Base-by-base conservation (phyloP, 179 eudicot species). In the Beta lomatogona region DNA sequence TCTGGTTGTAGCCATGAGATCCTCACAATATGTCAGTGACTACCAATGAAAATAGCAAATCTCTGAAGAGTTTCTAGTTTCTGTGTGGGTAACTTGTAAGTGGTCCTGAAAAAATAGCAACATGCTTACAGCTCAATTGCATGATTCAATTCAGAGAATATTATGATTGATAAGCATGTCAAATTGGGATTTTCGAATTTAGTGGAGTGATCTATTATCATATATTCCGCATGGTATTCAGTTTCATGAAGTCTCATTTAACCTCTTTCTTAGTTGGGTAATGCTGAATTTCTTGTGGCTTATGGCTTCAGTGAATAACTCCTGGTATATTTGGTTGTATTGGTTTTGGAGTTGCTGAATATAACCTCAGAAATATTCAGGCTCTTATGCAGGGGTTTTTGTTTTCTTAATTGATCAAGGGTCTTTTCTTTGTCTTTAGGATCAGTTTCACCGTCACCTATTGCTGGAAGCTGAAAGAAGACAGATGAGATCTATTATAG, bases 391-490 rank as follows among this genome's bases (percentile, higher is more conserved):
- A 21, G 73, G 41, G 52, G 67, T 28, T 63, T 21, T 25, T 82
- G 46, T 58, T 11, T 18, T 16, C 25, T 79, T 8, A 21, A 53
- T 57, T 58, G 44, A 54, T 54, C 58, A 54, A 21, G 55, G 28
- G 5, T 63, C 77, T 21, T 77, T 52, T 84, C 54, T 78, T 80
- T 82, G 79, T 36, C 70, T 82, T 72, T 87, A 95, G 99, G 99
- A 95, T 76, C 99, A 95, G 84, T 95, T 95, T 86, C 94, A 94
- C 83, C 89, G 88, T 73, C 98, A 95, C 84, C 85, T 94, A 83
- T 28, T 95, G 89, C 83, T 94, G 88, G 98, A 95, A 86, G 99
- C 98, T 79, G 99, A 95, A 85, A 95, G 98, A 86, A 92, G 83
- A 87, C 91, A 94, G 85, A 79, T 90, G 76, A 91, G 99, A 80